Evolutionary conservation across 164 flowering plant genomes (phyloP).

Genomic region (Stephania cephalantha): DNA sequence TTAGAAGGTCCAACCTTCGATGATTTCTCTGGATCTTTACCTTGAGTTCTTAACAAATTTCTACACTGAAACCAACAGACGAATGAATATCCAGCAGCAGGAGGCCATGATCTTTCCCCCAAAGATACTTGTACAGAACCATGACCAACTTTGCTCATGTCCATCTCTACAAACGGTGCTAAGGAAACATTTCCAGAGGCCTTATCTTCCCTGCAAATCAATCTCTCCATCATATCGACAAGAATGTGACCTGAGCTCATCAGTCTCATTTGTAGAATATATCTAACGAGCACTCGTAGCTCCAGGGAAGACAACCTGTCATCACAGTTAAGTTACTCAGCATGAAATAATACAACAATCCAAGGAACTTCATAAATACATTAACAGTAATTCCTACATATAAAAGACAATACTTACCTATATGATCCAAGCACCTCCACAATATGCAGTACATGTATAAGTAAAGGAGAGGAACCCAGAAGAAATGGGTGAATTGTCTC

Average conservation of each 20-base stretch:
- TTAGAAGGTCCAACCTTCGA: constrained; percentile 39
- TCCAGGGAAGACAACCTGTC: constrained; percentile 84
- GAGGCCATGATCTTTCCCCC: constrained; percentile 99
- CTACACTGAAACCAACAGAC: constrained; percentile 93
- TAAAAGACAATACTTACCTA: constrained; percentile 39
- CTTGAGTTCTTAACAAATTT: constrained; percentile 55
- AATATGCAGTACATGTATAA: constrained; percentile 65
- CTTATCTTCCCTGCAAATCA: constrained; percentile 67
- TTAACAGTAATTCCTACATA: not conserved
- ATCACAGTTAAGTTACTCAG: constrained; percentile 18
- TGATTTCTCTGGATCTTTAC: constrained; percentile 48
- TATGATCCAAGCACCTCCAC: constrained; percentile 95
- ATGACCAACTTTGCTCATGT: constrained; percentile 90
- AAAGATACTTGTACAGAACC: constrained; percentile 91
- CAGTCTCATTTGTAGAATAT: constrained; percentile 68
- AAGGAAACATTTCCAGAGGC: constrained; percentile 69
- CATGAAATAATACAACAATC: not conserved
- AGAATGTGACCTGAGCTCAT: constrained; percentile 64
- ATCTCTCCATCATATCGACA: constrained; percentile 85
- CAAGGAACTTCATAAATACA: constrained; percentile 5
- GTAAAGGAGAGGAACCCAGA: constrained; percentile 70
- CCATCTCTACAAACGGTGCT: constrained; percentile 92
- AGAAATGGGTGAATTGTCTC: constrained; percentile 86
- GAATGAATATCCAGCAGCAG: constrained; percentile 99
- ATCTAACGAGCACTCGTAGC: constrained; percentile 73